These are phyloP conservation scores for Metschnikowia gelsemii DNA, from an alignment of 805 yeast species.

Conservation along the genomic window DNA sequence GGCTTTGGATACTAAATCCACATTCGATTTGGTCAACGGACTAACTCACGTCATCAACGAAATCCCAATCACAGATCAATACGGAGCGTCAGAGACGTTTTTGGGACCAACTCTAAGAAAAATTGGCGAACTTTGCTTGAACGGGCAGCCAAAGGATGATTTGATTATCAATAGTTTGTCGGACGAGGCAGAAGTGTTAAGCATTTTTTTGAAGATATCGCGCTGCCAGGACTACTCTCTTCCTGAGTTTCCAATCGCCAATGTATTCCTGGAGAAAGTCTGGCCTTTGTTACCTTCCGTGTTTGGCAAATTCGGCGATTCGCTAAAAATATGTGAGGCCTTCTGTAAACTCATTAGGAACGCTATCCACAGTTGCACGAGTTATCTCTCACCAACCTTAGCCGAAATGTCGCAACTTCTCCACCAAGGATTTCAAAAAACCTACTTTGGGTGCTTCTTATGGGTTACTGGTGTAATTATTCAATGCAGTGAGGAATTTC, in stretches of 20 bases:
- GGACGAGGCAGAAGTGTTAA: constrained; percentile 69
- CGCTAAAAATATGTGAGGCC: constrained; percentile 70
- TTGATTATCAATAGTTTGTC: constrained; percentile 43
- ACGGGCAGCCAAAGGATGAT: constrained; percentile 17
- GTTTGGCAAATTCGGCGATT: constrained; percentile 54
- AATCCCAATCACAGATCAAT: constrained; percentile 53
- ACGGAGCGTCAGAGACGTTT: constrained; percentile 58
- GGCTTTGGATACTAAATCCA: constrained; percentile 61
- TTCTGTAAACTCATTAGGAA: constrained; percentile 65
- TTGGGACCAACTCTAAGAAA: constrained; percentile 61
- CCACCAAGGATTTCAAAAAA: constrained; percentile 65
- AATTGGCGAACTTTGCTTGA: constrained; percentile 29
- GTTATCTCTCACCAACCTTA: constrained; percentile 57
- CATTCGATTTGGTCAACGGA: constrained; percentile 84
- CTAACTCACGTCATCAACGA: constrained; percentile 76
- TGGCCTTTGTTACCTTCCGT: constrained; percentile 59
- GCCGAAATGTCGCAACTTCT: constrained; percentile 64
- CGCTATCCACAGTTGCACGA: constrained; percentile 60
- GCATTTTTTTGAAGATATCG: constrained; percentile 58
- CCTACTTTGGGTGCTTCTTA: constrained; percentile 76
- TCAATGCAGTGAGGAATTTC: constrained; percentile 54
- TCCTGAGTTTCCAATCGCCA: constrained; percentile 50
- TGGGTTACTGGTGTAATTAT: constrained; percentile 87
- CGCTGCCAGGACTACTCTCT: constrained; percentile 44
- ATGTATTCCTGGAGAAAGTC: constrained; percentile 48